Base-by-base conservation (phyloP, 2,329 filamentous ascomycete genomes). In the Alternaria angustiovoidea region DNA sequence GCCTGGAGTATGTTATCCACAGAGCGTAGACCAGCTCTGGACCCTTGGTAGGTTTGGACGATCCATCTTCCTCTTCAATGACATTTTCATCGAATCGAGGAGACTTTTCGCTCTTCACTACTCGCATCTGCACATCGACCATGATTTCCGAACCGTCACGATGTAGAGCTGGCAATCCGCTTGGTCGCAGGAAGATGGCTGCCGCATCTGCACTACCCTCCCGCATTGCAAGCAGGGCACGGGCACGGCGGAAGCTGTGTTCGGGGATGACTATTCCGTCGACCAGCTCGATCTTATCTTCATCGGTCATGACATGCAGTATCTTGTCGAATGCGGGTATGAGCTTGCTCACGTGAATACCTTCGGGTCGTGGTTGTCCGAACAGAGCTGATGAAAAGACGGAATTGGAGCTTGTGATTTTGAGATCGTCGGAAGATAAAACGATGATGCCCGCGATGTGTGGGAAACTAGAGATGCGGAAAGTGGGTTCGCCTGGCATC, bases 211-310 rank as follows among this genome's bases (percentile, higher is more conserved):
- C 87, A 46, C 89, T 91, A 28, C 92, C 93, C 75, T 97, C 92
- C 56, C 91, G 89, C 57, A 98, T 84, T 2, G 92, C 91, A 24
- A 97, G 85, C 54, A 97, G 86, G 4, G 93, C 93, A 59, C 93
- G 88, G 7, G 95, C 95, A 67, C 94, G 89, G 59, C 95, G 89
- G 80, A 99, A 98, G 73, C 92, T 96, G 75, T 97, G 94, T 77
- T 99, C 95, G 1, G 95, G 94, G 57, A 99, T 91, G 16, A 99
- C 94, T 71, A 97, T 94, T n/a, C 95, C 95, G 77, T 99, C 95
- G 11, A 91, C 86, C 26, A 98, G 83, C 52, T 89, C 85, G 51
- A 97, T 85, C 41, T 92, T 89, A 69, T 99, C 94, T 74, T 97
- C 93, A 56, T 96, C 91, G 5, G 88, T 92, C 70, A 99, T 83